These are phyloP conservation scores for Metarhizium humberi DNA, from an alignment of 2,329 filamentous ascomycete species.

Conservation along the genomic window DNA sequence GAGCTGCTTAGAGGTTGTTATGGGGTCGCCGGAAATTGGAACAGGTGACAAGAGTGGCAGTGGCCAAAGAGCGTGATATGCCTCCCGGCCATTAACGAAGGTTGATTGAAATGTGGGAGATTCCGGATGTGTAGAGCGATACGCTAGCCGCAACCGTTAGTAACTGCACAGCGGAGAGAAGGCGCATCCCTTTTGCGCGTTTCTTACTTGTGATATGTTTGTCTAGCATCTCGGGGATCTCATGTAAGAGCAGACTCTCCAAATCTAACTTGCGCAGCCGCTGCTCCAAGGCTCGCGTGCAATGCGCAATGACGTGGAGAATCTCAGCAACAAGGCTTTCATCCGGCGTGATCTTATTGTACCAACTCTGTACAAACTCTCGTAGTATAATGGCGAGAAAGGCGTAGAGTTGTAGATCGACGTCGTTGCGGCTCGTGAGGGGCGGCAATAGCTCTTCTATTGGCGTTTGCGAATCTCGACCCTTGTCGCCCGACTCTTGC, in stretches of 20 bases:
- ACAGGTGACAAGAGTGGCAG: conserved; percentile 74
- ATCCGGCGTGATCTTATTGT: conserved; percentile 83
- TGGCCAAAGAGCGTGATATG: conserved; percentile 79
- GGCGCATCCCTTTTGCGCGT: no score
- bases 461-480: conserved; percentile 36
- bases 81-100: conserved; percentile 50
- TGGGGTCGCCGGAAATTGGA: conserved; percentile 45
- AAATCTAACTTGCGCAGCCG: conserved; percentile 74
- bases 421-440: conserved; percentile 86
- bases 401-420: conserved; percentile 89
- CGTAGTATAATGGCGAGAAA: conserved; percentile 82
- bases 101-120: conserved; percentile 46
- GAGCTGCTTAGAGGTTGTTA: conserved; percentile 49
- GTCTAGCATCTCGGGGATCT: conserved; percentile 74
- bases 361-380: conserved; percentile 91
- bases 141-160: conserved; percentile 42
- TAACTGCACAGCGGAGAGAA: neutral
- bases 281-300: conserved; percentile 79
- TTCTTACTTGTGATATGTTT: conserved; percentile 65
- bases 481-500: conserved; percentile 54
- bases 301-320: conserved; percentile 85
- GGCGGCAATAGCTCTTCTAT: conserved; percentile 81
- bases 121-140: conserved; percentile 56
- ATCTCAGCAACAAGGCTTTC: conserved; percentile 81
- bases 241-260: conserved; percentile 74